Percentiles rank a stretch among this genome's conserved stretches.
These are phyloP conservation scores for Xerocomellus dryophilus DNA, from an alignment of 768 basidiomycete species.

Conservation along the genomic window DNA sequence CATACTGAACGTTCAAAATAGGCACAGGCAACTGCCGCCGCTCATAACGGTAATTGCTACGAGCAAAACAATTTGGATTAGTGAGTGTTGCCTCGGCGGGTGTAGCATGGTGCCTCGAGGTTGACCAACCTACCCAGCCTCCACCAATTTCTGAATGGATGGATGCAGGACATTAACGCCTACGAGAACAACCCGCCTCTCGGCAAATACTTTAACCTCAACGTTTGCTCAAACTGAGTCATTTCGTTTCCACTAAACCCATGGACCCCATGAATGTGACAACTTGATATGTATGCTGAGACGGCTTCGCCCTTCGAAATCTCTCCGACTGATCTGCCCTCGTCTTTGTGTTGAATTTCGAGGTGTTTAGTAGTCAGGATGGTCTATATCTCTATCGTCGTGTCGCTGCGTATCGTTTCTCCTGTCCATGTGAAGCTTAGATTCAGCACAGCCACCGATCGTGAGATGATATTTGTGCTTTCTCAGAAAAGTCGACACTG, in stretches of 20 bases:
- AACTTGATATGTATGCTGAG: neutral
- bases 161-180: conserved; percentile 58
- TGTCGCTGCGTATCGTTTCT: neutral
- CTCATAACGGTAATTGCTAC: conserved; percentile 50
- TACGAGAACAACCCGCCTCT: conserved; percentile 42
- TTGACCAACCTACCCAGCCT: conserved; percentile 42
- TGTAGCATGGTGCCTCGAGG: neutral
- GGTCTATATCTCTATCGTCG: neutral
- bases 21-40: conserved; percentile 58
- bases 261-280: neutral
- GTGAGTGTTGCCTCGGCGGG: conserved; percentile 40
- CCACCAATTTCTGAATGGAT: conserved; percentile 70
- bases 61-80: conserved; percentile 89
- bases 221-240: conserved; percentile 28
- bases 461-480: conserved; percentile 23
- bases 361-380: neutral
- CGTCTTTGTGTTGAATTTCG: neutral
- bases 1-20: conserved; percentile 22
- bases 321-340: neutral
- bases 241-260: neutral
- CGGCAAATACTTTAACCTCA: conserved; percentile 69
- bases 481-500: conserved; percentile 3
- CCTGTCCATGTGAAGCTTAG: neutral
- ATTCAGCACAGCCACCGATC: conserved; percentile 29
- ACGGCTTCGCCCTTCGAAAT: neutral